Evolutionary conservation across 2,329 filamentous ascomycete genomes (phyloP), one percentile per base, ranked within the genome.

Genomic region (Iodosphaeria phyllophila): DNA sequence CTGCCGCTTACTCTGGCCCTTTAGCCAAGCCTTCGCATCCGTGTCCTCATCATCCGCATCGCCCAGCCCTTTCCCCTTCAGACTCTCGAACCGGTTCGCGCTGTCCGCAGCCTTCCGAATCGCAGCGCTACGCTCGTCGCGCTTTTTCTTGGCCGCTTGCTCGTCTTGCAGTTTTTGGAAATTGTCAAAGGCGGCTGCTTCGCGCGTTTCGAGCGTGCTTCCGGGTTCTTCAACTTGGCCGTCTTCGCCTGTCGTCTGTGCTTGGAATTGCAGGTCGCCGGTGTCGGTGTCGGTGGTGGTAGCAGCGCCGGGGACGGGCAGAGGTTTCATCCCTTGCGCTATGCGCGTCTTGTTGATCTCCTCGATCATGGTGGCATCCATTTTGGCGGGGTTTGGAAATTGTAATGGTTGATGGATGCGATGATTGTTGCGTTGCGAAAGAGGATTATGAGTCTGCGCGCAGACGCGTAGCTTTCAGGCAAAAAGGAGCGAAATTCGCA

Each of bases 311-410:
- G 84, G 78, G 8, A 91, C 78, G 13, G 83, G 80, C 41, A 95
- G 57, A 14, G 83, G 84, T 44, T 86, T 80, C 59, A 93, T 71
- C 43, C 86, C 86, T 55, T 93, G 70, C 24, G 82, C 80, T 39
- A 74, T 62, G 41, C 86, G 82, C 42, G 93, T 75, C 44, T 84
- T 78, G 56, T 95, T 95, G 36, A 80, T 82, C 61, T 93, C 83
- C 51, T 91, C 79, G 44, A 95, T 84, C 15, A 77, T 74, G 22
- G 79, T 68, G 39, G 71, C 58, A 47, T 74, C 68, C 57, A 70
- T 70, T 22, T 37, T 52, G 38, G 23, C 30, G 24, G 26, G 18
- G 4, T 14, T 19, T 4, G 10, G 23, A 11, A 24, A 13, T 15
- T 4, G 15, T 8, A 10, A 14, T 8, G 10, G n/a, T 10, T 13